A percentile compares a stretch with the other conserved stretches of the same genome.
These are phyloP conservation scores for Blastocystis sp. DNA, from an alignment of 352 stramenopile species.

Conservation along the genomic window DNA sequence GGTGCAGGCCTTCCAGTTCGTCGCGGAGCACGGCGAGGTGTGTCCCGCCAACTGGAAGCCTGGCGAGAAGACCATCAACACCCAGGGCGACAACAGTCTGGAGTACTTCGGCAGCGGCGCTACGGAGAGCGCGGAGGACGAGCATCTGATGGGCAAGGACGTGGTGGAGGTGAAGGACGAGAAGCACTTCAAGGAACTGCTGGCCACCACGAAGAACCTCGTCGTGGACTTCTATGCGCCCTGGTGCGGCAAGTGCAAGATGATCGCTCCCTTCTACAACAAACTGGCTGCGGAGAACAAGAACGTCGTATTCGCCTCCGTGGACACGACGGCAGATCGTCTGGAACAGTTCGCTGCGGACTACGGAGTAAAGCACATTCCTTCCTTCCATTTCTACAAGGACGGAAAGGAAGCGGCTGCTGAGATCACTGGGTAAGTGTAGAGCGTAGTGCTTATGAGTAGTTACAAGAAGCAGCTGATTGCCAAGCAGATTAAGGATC, in stretches of 20 bases:
- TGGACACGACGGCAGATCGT: conserved; percentile 37
- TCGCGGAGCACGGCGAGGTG: conserved; percentile 79
- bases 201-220: conserved; percentile 35
- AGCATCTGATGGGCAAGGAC: conserved; percentile 35
- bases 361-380: conserved; percentile 51
- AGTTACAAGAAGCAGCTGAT: conserved; percentile 62
- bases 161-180: conserved; percentile 57
- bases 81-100: conserved; percentile 66
- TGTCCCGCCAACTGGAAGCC: conserved; percentile 85
- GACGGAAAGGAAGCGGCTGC: conserved; percentile 59
- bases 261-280: conserved; percentile 59
- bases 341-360: conserved; percentile 52
- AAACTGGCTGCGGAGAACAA: conserved; percentile 39
- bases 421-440: conserved; percentile 23
- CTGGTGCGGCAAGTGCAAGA: conserved; percentile 67
- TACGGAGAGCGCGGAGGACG: conserved; percentile 21
- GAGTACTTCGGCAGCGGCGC: conserved; percentile 52
- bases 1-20: conserved; percentile 83
- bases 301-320: conserved; percentile 45
- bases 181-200: conserved; percentile 63
- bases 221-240: conserved; percentile 66
- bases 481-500: conserved; percentile 46
- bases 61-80: conserved; percentile 77
- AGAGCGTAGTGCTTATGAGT: not conserved
- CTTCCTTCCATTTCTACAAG: conserved; percentile 63